Evolutionary conservation across 1,284 basidiomycete genomes (phyloP), one percentile per base, ranked within the genome.

Genomic region (Ceratorhiza oryzae-sativae): DNA sequence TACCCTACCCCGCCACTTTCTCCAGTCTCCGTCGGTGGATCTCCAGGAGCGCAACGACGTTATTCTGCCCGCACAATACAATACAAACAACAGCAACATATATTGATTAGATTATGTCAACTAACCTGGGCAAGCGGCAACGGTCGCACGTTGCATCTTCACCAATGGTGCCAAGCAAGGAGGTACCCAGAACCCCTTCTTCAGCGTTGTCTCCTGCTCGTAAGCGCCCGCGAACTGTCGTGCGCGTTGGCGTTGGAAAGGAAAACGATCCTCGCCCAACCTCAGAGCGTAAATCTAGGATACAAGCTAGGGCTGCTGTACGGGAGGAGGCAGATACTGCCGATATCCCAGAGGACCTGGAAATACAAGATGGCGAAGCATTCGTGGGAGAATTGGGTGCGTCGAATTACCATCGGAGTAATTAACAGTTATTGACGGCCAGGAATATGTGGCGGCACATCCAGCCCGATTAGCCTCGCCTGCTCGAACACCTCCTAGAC

Each of bases 111-210:
- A 56, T 23, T 42, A 68, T 68, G 65, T 55, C 65, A 15, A 36
- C 65, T 41, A 42, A 39, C 39, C 42, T 68, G 9, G 65, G 65
- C 49, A 68, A 68, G 20, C 34, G 65, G 53, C 25, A 51, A n/a
- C 46, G 65, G 41, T 23, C 65, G 13, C 65, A 55, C 2, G 34
- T 41, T 45, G 53, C 51, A 56, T 41, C 51, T 25, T 68, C 65
- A 45, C 65, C 65, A 1, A 56, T 42, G 20, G 49, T 20, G 15
- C 36, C 51, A n/a, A 18, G 51, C 15, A 68, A 58, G 30, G 36
- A 51, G 27, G 23, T 41, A 34, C 46, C 48, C 48, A 30, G 23
- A 34, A 56, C 51, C 8, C 65, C 39, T 27, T 53, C 46, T 34
- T 48, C 61, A 2, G 23, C 23, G 9, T 13, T 25, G n/a, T 55